Conservation (phyloP, 805 yeast species). For the Clavispora asparagi region DNA sequence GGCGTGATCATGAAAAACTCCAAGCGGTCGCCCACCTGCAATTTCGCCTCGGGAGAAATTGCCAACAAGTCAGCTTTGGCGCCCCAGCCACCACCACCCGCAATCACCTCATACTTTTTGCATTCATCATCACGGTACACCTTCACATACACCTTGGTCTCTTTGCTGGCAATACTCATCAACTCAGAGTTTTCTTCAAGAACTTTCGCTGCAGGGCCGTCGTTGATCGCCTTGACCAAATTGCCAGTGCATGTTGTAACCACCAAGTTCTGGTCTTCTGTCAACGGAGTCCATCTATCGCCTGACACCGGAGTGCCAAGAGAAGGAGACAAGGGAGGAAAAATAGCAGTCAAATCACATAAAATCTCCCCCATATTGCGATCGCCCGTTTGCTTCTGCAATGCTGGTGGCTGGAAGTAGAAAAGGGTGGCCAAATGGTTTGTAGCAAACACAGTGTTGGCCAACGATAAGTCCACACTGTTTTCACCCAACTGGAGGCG, state of each 20-base stretch:
- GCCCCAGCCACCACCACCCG: conserved; percentile 80
- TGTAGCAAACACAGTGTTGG: conserved; percentile 38
- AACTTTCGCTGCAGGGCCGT: conserved; percentile 51
- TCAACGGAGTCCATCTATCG: conserved; percentile 34
- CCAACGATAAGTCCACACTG: conserved; percentile 22
- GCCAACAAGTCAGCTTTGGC: conserved; percentile 63
- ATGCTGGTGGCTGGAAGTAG: conserved; percentile 19
- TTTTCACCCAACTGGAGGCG: conserved; percentile 12
- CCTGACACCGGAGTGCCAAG: conserved; percentile 3
- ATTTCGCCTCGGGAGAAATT: conserved; percentile 51
- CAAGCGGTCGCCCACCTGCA: conserved; percentile 41
- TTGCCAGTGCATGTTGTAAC: conserved; percentile 54
- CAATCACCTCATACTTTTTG: conserved; percentile 47
- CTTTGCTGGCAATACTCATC: conserved; percentile 37
- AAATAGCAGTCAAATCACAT: conserved; percentile 19
- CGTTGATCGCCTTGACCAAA: conserved; percentile 52
- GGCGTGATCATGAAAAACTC: conserved; percentile 45
- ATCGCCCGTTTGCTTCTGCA: conserved; percentile 2
- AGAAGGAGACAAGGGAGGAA: conserved; percentile 17
- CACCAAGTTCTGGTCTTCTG: conserved; percentile 21
- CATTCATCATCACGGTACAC: conserved; percentile 12
- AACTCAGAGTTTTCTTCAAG: conserved; percentile 43
- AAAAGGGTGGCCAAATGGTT: conserved; percentile 31
- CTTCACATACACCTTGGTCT: conserved; percentile 38
- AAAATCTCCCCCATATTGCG: conserved; percentile 25